Base-by-base conservation (phyloP, 2,329 filamentous ascomycete species). In the Pseudopithomyces maydicus region DNA sequence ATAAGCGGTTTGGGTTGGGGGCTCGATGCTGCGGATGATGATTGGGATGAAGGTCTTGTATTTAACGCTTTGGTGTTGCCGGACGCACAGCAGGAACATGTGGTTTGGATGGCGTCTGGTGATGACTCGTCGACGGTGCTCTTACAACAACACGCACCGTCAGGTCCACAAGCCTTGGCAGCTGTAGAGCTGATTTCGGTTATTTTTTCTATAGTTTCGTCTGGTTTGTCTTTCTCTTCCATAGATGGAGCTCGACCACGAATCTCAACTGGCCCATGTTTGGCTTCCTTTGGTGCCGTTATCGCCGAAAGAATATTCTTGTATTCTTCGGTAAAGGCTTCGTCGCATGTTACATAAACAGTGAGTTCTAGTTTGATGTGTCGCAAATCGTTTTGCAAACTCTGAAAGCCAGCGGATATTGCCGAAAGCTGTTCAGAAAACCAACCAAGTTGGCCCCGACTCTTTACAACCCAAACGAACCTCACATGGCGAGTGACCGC, bases 401-500 rank as follows among this genome's bases (percentile, higher is more conserved):
- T 59, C 22, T 78, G 66, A 35, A 82, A 76, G 43, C 84, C 80
- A 2, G 71, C 63, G 14, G 78, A 64, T 2, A 82, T 76, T 8
- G 75, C 68, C 1, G 79, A 77, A 1, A 88, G 74, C 62, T 86
- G 80, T 2, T 72, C 64, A 1, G 78, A 72, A 57, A 87, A 85
- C 81, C 84, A 87, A 14, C 71, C 75, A 2, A 85, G 67, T 45
- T 85, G 81, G 1, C 77, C 75, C 3, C 76, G 77, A n/a, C 80
- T 79, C 65, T 84, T 86, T 52, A 87, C 79, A 6, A 86, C 81
- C 85, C 85, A 88, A 10, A 85, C 74, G 58, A 85, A 85, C 1
- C 80, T 80, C 29, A 86, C 73, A 38, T 78, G 76, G 43, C 82
- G 78, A 0, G 81, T 84, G 6, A 78, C 79, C 5, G 74, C 73